Conservation (phyloP, 192 early-diverging fungal genomes). For the Entomortierella chlamydospora region DNA sequence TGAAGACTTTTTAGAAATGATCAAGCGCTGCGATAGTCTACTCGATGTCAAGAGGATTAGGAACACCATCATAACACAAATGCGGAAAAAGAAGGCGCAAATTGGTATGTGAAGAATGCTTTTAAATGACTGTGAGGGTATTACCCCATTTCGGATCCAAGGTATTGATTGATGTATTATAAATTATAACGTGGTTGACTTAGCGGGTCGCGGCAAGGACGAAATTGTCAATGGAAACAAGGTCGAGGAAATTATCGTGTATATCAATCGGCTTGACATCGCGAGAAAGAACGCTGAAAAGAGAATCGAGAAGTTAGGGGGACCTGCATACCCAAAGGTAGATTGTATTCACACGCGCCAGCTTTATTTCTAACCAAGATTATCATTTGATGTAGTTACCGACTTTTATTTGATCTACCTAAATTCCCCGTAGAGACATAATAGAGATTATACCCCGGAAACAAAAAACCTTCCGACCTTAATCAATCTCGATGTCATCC, state of each 20-base stretch:
- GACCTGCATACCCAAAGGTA: conserved; percentile 62
- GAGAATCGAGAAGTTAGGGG: conserved; percentile 66
- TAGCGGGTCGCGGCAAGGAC: conserved; percentile 70
- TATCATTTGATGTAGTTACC: background rate
- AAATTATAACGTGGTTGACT: conserved; percentile 26
- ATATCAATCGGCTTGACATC: conserved; percentile 78
- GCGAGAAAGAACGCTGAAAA: conserved; percentile 83
- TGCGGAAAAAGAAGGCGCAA: conserved; percentile 70
- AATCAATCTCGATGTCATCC: conserved; percentile 66
- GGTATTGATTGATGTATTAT: background rate
- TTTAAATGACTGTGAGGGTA: background rate
- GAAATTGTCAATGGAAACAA: conserved; percentile 86
- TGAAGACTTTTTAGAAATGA: conserved; percentile 80
- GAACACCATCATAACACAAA: conserved; percentile 79
- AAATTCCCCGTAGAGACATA: conserved; percentile 12
- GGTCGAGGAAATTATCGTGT: conserved; percentile 77
- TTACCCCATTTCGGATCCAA: background rate
- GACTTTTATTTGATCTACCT: background rate
- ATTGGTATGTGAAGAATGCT: conserved; percentile 54
- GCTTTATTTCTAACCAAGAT: background rate
- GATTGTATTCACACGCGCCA: background rate
- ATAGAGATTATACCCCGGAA: conserved; percentile 21
- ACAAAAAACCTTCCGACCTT: conserved; percentile 46
- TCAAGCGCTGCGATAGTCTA: conserved; percentile 73
- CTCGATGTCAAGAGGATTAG: conserved; percentile 71